phyloP scores from a whole-genome alignment of 1,284 basidiomycete species.

The Paramarasmius palmivorus region DNA sequence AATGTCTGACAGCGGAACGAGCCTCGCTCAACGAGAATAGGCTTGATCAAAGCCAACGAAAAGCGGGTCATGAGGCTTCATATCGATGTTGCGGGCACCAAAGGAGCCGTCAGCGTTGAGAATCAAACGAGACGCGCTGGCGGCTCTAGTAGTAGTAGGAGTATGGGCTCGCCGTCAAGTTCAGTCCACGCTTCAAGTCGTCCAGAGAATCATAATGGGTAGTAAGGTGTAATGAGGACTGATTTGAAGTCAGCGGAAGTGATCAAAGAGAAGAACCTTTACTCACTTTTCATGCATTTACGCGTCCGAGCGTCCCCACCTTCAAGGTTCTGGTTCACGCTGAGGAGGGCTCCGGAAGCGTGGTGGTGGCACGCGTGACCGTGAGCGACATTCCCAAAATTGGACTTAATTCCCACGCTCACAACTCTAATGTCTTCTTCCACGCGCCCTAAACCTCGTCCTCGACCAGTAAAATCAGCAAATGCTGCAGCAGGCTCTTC shows the following conservation, averaged over 20 bases:
- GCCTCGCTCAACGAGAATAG: slow-evolving; percentile 38
- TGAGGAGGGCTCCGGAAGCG: not conserved
- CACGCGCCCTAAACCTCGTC: slow-evolving; percentile 56
- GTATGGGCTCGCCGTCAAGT: not conserved
- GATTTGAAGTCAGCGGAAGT: too few relatives aligned
- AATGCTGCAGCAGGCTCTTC: slow-evolving; percentile 13
- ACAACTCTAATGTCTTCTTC: slow-evolving; percentile 31
- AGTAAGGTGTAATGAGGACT: not conserved
- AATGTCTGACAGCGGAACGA: slow-evolving; percentile 70
- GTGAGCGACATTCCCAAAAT: not conserved
- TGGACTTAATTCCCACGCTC: slow-evolving; percentile 10
- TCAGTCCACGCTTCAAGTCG: not conserved
- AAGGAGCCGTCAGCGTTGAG: slow-evolving; percentile 36
- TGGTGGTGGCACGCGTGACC: not conserved
- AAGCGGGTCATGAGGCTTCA: slow-evolving; percentile 51
- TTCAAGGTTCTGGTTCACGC: too few relatives aligned
- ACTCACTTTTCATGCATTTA: too few relatives aligned
- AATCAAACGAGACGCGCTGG: slow-evolving; percentile 11
- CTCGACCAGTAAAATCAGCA: slow-evolving; percentile 31
- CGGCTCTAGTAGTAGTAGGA: slow-evolving; percentile 15
- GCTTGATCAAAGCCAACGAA: slow-evolving; percentile 17
- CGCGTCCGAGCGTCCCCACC: too few relatives aligned
- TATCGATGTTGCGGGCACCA: slow-evolving; percentile 41
- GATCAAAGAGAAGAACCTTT: too few relatives aligned
- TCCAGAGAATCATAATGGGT: not conserved